Evolutionary conservation across 2,329 filamentous ascomycete genomes (phyloP), one percentile per base, ranked within the genome.

Genomic region (Fusarium hostae): DNA sequence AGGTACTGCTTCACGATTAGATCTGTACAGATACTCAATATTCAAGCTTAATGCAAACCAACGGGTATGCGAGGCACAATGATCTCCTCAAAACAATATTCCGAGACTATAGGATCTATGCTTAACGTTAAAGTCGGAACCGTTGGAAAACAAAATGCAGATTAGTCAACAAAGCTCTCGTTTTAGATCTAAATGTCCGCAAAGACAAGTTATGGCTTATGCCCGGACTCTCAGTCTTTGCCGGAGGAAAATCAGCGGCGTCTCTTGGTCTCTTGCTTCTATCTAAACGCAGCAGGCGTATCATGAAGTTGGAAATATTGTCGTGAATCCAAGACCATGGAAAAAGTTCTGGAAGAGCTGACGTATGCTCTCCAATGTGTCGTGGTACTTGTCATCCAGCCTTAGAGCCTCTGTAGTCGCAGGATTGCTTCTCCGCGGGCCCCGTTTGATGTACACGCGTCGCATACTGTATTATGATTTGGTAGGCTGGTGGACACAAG

Each of bases 91-190:
- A 56, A n/a, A 18, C 12, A 24, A 45, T 32, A 48, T 1, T 11
- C 40, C 30, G 30, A 24, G n/a, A 34, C 22, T 10, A 5, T 28
- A 10, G 11, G 7, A 20, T 34, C 10, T 57, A 57, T 48, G 40
- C 54, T 48, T 57, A 48, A 57, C 26, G 22, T n/a, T 48, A 35
- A 28, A n/a, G 7, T 35, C 22, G 9, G 18, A 26, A 28, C 22
- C 5, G 2, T 13, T 1, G 4, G 3, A 6, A 16, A 4, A 6
- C 1, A 2, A 4, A 18, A 26, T 35, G 18, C 6, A 35, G 4
- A 8, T n/a, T n/a, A 20, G 39, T 56, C 20, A 28, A 47, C 12
- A 8, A 47, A 22, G 26, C 5, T 15, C 7, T 26, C 8, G 9
- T 20, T 47, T 47, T 34, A 10, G 28, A 30, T 10, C 3, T n/a